These are phyloP conservation scores for Plasmopara halstedii DNA, from an alignment of 352 stramenopile genomes.

Conservation along the genomic window DNA sequence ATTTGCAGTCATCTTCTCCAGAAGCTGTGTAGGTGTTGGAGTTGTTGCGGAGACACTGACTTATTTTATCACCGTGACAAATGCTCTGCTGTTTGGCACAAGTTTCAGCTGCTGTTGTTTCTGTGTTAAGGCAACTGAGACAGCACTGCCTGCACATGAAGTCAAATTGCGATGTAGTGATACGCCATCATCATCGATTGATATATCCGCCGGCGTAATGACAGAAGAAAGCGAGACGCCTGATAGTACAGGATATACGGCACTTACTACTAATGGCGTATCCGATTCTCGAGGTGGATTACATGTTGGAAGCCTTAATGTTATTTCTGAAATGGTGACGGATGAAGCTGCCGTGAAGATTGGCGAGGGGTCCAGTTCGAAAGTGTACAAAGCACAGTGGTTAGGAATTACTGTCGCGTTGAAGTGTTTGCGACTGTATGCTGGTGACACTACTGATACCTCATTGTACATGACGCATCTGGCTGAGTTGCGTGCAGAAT, in stretches of 20 bases:
- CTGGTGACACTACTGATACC: slow-evolving; percentile 24
- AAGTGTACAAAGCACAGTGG: slow-evolving; percentile 65
- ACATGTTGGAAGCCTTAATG: slow-evolving; percentile 18
- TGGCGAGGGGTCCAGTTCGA: slow-evolving; percentile 50
- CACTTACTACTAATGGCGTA: slow-evolving; percentile 1
- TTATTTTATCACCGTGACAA: slow-evolving; percentile 49
- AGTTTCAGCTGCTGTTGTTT: slow-evolving; percentile 52
- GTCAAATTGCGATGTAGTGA: slow-evolving; percentile 10
- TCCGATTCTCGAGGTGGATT: slow-evolving; percentile 13
- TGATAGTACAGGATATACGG: slow-evolving; percentile 7
- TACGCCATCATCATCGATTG: slow-evolving; percentile 19
- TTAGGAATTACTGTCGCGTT: slow-evolving; percentile 71
- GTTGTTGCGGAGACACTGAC: slow-evolving; percentile 44
- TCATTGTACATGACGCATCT: slow-evolving; percentile 67
- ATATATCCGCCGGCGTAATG: slow-evolving; percentile 13
- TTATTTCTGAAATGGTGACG: slow-evolving; percentile 50
- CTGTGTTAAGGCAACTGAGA: slow-evolving; percentile 11
- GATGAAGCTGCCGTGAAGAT: slow-evolving; percentile 58
- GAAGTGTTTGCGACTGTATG: slow-evolving; percentile 54
- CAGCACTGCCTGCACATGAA: slow-evolving; percentile 1
- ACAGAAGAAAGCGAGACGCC: slow-evolving; percentile 10
- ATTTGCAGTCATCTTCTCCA: slow-evolving; percentile 28
- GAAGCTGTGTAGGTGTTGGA: slow-evolving; percentile 22
- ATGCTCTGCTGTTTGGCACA: slow-evolving; percentile 60
- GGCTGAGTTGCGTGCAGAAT: slow-evolving; percentile 48